Evolutionary conservation across 2,329 filamentous ascomycete genomes (phyloP), one percentile per base, ranked within the genome.

Genomic region (Raffaelea arxii): DNA sequence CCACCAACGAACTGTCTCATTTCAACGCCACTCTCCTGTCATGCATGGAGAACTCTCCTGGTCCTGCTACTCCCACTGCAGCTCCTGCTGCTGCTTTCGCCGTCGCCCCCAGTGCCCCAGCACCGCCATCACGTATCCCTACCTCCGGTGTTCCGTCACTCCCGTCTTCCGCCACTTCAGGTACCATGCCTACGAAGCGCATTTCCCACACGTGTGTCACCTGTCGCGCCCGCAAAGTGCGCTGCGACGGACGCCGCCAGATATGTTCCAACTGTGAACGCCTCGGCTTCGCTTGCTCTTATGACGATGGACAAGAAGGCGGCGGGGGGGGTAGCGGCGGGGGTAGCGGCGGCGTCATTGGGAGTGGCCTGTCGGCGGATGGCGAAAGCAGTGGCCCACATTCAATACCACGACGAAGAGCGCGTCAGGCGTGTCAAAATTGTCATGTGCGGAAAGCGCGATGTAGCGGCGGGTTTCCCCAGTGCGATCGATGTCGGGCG

Each of bases 231-330:
- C 71, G 75, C 56, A 78, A 79, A 59, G 75, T 79, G 19, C 73
- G 75, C 41, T 79, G 75, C 61, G 73, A 78, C 55, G 72, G 74
- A 30, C 64, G 68, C 12, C 70, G 70, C 36, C 65, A 70, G 43
- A 62, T 73, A 49, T 79, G 75, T 59, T 70, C 71, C 60, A 78
- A 77, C 59, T 79, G 75, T 60, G 72, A 77, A 51, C 71, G 75
- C 19, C 68, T 79, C 39, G 73, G 72, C 41, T 78, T 78, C 53
- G 65, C 69, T 6, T 79, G 75, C 57, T 74, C 74, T 7, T 78
- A 77, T 55, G 72, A 76, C 49, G 72, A 75, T 45, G 62, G 61
- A 41, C 64, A 55, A 39, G 49, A 51, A 43, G 46, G 55, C 30
- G 55, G 37, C 25, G 21, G 47, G 22, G 48, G 51, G 36, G 63